Evolutionary conservation across 2,329 filamentous ascomycete genomes (phyloP).

Genomic region (Epichloe aotearoae): DNA sequence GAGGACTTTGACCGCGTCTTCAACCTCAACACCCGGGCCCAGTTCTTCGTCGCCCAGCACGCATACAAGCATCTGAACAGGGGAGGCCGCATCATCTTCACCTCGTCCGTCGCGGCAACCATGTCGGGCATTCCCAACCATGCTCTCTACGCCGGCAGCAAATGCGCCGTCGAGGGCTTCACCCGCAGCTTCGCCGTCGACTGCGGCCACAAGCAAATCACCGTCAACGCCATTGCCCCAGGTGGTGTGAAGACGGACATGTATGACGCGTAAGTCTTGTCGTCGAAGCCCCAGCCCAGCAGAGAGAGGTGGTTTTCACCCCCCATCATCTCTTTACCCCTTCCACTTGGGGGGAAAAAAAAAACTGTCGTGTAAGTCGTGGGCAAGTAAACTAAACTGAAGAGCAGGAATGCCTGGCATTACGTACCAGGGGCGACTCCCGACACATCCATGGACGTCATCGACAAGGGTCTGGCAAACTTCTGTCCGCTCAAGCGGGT

Average conservation of each 20-base stretch:
- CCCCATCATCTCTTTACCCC: too few relatives aligned
- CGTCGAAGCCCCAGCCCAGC: too few relatives aligned
- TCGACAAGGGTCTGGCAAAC: slow-evolving; percentile 2
- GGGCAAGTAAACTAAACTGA: too few relatives aligned
- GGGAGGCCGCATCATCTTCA: slow-evolving; percentile 59
- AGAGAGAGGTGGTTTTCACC: too few relatives aligned
- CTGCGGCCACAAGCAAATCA: slow-evolving; percentile 53
- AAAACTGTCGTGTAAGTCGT: too few relatives aligned
- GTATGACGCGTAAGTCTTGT: slow-evolving; percentile 19
- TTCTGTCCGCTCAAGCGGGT: slow-evolving; percentile 32
- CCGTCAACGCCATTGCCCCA: slow-evolving; percentile 53
- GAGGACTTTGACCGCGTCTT: slow-evolving; percentile 63
- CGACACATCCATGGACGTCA: slow-evolving; percentile 34
- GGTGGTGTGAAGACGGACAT: slow-evolving; percentile 57
- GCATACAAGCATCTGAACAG: slow-evolving; percentile 57
- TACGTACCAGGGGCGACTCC: slow-evolving; percentile 46
- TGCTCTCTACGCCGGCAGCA: slow-evolving; percentile 60
- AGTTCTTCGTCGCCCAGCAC: slow-evolving; percentile 60
- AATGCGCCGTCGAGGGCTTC: slow-evolving; percentile 66
- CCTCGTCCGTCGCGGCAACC: slow-evolving; percentile 52
- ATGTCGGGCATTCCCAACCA: slow-evolving; percentile 47
- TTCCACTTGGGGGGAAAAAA: too few relatives aligned
- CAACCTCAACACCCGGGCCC: slow-evolving; percentile 52
- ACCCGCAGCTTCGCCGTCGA: slow-evolving; percentile 62
- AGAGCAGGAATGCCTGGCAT: slow-evolving; percentile 16